Evolutionary conservation across 768 basidiomycete species (phyloP), one percentile per base, ranked within the genome.

Genomic region (Mycena rebaudengoi): DNA sequence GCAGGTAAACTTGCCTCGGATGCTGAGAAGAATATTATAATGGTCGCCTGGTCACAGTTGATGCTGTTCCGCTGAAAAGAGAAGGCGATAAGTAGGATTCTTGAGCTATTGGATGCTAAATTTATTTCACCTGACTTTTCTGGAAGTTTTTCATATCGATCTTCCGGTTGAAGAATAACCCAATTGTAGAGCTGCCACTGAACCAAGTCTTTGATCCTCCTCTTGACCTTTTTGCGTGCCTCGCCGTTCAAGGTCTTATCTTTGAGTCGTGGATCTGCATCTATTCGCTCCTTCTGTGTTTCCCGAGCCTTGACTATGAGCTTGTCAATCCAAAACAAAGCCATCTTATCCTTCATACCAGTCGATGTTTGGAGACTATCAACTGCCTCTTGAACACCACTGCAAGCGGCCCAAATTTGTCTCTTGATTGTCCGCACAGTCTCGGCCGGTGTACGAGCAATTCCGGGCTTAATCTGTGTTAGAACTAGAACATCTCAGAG

Each of bases 341-440:
- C 64, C 18, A 74, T 70, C 61, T 71, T 72, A 45, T 77, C 75
- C 62, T 76, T 75, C 16, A 76, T 62, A 4, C 76, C 76, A 14
- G 69, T 71, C 13, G 59, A 35, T 23, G 68, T 70, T 16, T 74
- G 66, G 20, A 68, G 12, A 1, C 37, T 35, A 23, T 62, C 29
- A 37, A 60, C n/a, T n/a, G 26, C 13, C n/a, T 20, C 10, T 43
- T 56, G 28, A 46, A 61, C 32, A 7, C 74, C 74, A 18, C 26
- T 13, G 21, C 67, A 64, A 6, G 74, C 72, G 4, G 45, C 12
- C 30, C 48, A 33, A 5, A 46, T 2, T 28, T 46, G 45, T 28
- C 45, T 28, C 2, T 28, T 28, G 11, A 49, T 30, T 23, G 30
- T 18, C 16, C 33, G 48, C 21, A 32, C 33, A 7, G 48, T 49